Evolutionary conservation across 257 asterid species (phyloP).

Genomic region (Capsicum chinense): DNA sequence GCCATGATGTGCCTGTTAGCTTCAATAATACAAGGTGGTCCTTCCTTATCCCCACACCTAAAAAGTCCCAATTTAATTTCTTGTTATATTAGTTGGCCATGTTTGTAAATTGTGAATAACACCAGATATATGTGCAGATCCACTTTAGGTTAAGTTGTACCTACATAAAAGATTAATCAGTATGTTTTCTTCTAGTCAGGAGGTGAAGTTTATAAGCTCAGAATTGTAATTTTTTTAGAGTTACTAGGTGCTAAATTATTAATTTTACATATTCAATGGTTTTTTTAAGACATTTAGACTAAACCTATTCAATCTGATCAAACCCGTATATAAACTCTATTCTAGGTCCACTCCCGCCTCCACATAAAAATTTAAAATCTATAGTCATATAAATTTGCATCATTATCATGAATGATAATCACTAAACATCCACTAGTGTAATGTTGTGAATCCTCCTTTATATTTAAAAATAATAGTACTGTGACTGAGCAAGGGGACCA

Average conservation of each 20-base stretch:
- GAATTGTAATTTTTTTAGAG: too few species aligned
- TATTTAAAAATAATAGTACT: neutral
- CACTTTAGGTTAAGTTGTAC: neutral
- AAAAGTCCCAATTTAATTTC: neutral
- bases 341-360: too few species aligned
- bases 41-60: slow-evolving; percentile 19
- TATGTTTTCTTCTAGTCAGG: fast-evolving
- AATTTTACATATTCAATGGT: neutral
- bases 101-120: neutral
- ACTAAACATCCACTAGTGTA: neutral
- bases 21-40: slow-evolving; percentile 5
- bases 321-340: too few species aligned
- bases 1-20: slow-evolving; percentile 12
- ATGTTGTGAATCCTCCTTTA: neutral
- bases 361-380: too few species aligned
- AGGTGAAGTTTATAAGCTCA: neutral
- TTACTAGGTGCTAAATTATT: neutral
- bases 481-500: neutral
- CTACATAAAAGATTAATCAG: neutral
- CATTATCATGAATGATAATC: neutral
- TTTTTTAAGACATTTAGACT: too few species aligned
- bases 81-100: neutral
- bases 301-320: too few species aligned
- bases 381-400: neutral
- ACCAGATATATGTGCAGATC: neutral